phyloP scores from a whole-genome alignment of 148 eudicot species.

The Linanthus parryae region DNA sequence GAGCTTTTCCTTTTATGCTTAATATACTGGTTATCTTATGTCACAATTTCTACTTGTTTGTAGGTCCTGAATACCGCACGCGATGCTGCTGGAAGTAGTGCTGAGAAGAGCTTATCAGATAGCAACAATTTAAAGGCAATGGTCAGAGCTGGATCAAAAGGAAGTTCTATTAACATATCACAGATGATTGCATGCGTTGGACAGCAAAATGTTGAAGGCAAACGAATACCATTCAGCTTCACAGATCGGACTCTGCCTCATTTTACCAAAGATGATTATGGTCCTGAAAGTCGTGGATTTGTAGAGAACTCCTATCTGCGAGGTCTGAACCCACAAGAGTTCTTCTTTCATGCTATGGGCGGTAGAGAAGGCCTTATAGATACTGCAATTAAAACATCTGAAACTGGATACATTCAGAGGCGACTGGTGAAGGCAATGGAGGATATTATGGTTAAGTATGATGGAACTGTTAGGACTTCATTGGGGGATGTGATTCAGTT shows the following conservation, averaged over 20 bases:
- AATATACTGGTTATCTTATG: background rate
- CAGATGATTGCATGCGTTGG: constrained; percentile 99
- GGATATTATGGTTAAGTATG: constrained; percentile 97
- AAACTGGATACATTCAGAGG: constrained; percentile 96
- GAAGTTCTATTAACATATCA: constrained; percentile 93
- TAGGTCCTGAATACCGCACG: constrained; percentile 97
- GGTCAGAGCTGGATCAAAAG: constrained; percentile 97
- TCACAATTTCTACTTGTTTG: no score
- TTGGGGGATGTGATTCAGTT: constrained; percentile 95
- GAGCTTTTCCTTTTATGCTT: no score
- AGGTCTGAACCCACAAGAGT: constrained; percentile 91
- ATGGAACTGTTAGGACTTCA: constrained; percentile 90
- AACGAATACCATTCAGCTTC: constrained; percentile 89
- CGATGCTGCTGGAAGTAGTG: constrained; percentile 98
- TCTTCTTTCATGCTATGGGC: constrained; percentile 98
- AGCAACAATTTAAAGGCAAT: constrained; percentile 94
- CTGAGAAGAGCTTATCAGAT: constrained; percentile 79
- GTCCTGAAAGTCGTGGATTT: constrained; percentile 98
- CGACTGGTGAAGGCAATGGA: constrained; percentile 96
- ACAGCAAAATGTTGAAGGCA: constrained; percentile 97
- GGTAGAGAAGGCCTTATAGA: constrained; percentile 98
- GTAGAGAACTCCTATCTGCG: constrained; percentile 93
- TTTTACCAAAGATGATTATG: constrained; percentile 90
- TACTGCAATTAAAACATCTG: constrained; percentile 95
- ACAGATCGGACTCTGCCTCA: constrained; percentile 85